Base-by-base conservation (phyloP, 768 basidiomycete species). In the Boletales sp. region DNA sequence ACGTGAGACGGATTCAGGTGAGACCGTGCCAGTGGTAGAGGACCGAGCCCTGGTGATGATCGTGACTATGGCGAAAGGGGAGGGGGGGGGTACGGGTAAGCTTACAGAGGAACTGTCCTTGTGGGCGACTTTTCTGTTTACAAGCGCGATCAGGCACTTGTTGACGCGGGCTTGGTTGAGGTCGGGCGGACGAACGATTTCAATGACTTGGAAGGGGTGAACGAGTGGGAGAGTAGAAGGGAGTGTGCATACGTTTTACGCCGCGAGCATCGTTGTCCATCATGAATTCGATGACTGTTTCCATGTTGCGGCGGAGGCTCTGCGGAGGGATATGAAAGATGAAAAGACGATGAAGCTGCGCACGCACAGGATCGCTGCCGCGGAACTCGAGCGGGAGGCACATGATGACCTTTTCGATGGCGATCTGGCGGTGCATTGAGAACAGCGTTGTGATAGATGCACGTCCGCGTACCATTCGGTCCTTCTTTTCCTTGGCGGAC, bases 141-240 rank as follows among this genome's bases (percentile, higher is more conserved):
- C 92, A 8, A 97, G 73, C 2, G 92, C 90, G 46, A 97, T 92
- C 34, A 97, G 75, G 58, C 92, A 95, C 65, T 92, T 94, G 68
- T 96, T 95, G 37, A 92, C 94, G 38, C 89, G 79, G 8, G 92
- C 87, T 72, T 95, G 93, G 46, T 85, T 90, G 34, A 95, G 77
- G 55, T 92, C 89, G 0, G 91, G 90, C 2, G 83, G 83, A 37
- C 75, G 77, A 57, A 94, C 79, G 48, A 94, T 75, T 49, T 91
- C 88, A 30, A 78, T 69, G 19, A 94, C 93, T 95, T 4, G 9
- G 17, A 15, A n/a, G 28, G 31, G 30, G 30, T 60, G 1, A 60
- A 34, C 25, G 33, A 28, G 35, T 0, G n/a, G 30, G 8, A 8
- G 13, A 36, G 13, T 15, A 6, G 9, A 37, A 10, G 18, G 12